Conservation (phyloP, 164 flowering plant genomes). For the Vitis vinifera region DNA sequence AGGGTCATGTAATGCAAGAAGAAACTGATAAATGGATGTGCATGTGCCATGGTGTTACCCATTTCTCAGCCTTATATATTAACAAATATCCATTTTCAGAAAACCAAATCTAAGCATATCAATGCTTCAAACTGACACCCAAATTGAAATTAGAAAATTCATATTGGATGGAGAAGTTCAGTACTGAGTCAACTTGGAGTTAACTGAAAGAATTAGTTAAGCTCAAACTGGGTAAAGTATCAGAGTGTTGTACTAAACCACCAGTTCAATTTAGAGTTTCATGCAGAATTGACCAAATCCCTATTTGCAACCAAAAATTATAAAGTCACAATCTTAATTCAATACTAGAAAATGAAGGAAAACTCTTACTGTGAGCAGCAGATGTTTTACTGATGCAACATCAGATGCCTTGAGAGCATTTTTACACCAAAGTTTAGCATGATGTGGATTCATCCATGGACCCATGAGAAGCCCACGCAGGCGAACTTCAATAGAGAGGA, state of each 20-base stretch:
- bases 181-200: no score
- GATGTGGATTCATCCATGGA: slow-evolving; percentile 81
- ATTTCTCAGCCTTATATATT: no score
- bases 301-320: background rate
- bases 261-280: background rate
- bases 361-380: slow-evolving; percentile 60
- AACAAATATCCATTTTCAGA: no score
- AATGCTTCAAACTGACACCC: no score
- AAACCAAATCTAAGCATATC: no score
- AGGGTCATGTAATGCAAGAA: no score
- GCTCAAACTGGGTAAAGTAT: background rate
- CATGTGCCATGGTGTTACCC: no score
- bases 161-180: no score
- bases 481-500: slow-evolving; percentile 71
- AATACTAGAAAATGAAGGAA: background rate
- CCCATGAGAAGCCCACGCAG: slow-evolving; percentile 82
- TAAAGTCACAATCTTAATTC: no score
- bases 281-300: background rate
- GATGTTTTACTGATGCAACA: slow-evolving; percentile 49
- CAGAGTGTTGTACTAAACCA: background rate
- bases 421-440: slow-evolving; percentile 60
- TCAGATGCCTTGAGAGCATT: slow-evolving; percentile 50
- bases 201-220: background rate
- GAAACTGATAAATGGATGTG: no score
- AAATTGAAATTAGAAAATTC: no score